phyloP scores from a whole-genome alignment of 441 rosid species.

The Jatropha podagrica region DNA sequence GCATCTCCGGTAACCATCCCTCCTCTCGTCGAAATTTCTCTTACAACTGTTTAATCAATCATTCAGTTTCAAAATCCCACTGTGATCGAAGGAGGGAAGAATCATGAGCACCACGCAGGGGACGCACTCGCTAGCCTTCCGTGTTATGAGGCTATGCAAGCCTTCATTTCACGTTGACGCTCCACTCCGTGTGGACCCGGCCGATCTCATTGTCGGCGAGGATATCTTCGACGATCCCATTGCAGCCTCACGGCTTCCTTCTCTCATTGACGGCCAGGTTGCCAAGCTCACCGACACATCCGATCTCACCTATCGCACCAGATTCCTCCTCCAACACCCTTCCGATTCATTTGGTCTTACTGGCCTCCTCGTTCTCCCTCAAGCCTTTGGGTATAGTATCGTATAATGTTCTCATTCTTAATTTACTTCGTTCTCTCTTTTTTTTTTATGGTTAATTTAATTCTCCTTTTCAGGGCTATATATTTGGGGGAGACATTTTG shows the following conservation, averaged over 20 bases:
- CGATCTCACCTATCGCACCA: constrained; percentile 69
- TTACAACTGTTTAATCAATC: no score
- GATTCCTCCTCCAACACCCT: constrained; percentile 67
- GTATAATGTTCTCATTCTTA: not conserved
- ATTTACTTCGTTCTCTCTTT: not conserved
- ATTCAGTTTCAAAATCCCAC: not conserved
- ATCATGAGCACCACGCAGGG: constrained; percentile 70
- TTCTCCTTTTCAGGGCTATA: constrained; percentile 58
- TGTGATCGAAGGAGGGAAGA: not conserved
- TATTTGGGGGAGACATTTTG: constrained; percentile 94
- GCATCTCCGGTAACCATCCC: not conserved
- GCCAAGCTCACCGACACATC: constrained; percentile 37
- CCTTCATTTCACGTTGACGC: constrained; percentile 86
- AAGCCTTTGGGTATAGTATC: constrained; percentile 68
- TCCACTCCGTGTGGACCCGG: constrained; percentile 76
- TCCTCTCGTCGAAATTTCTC: not conserved
- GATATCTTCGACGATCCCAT: constrained; percentile 81
- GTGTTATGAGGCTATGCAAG: constrained; percentile 94
- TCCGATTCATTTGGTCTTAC: constrained; percentile 86
- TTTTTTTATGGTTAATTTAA: not conserved
- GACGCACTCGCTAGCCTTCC: constrained; percentile 90
- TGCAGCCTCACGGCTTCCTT: constrained; percentile 58
- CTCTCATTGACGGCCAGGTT: constrained; percentile 44
- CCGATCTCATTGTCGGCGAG: constrained; percentile 87
- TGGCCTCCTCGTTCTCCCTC: constrained; percentile 96